Base-by-base conservation (phyloP, 805 yeast species). In the Saccharomycopsis selenospora region DNA sequence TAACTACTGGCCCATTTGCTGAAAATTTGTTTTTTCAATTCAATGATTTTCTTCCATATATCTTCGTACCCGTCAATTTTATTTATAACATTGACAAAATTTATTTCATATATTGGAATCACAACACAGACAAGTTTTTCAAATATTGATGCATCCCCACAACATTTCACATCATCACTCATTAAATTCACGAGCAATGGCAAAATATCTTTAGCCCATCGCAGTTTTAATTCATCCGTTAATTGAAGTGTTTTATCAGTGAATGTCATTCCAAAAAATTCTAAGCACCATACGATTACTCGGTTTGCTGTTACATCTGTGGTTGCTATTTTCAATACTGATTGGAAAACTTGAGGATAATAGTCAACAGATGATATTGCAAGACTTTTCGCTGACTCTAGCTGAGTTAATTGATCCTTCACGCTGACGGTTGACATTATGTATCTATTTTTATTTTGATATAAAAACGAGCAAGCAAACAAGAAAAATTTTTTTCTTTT, bases 181-280 rank as follows among this genome's bases (percentile, higher is more conserved):
- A 33, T 33, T 33, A 33, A 33, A 7, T 33, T 33, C 20, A 7
- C n/a, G 17, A 33, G 38, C 4, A 33, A 20, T 33, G 38, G 38
- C 17, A 33, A 33, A 33, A 33, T 20, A 10, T 33, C 38, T 33
- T 33, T 33, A 20, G 38, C 38, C 38, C 38, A 33, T 33, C 17
- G 10, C 38, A 14, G 38, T 14, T 33, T 33, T 17, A 33, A 20
- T 33, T 33, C 17, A 10, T 6, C 38, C n/a, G n/a, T 20, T 10
- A 33, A 10, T 7, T 33, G 6, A 10, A 33, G 38, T 14, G 7
- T 14, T 5, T 17, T 6, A 33, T 33, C 38, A 4, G 38, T 33
- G 10, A 33, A 33, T 33, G 38, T 33, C 38, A 33, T 33, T 10
- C 17, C 38, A 20, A 33, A 33, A 33, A 33, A 33, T 20, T 33